A percentile compares a stretch with the other conserved stretches of the same genome.
phyloP scores from a whole-genome alignment of 257 asterid genomes.

The Solanum chiquidenum region DNA sequence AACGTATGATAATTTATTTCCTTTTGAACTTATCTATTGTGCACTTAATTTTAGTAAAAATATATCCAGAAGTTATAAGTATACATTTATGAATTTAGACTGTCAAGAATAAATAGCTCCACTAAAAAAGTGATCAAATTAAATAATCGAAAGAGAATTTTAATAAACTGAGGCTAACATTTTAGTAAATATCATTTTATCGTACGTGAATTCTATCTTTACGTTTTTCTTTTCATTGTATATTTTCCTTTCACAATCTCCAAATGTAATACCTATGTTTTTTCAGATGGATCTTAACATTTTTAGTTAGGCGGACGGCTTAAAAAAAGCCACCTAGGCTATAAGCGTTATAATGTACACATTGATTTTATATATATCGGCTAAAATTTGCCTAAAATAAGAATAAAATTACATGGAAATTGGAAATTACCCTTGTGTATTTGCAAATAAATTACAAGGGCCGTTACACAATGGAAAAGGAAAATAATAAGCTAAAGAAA shows the following conservation, averaged over 20 bases:
- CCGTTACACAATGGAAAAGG: neutral
- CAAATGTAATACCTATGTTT: neutral
- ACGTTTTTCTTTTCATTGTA: too few relatives aligned
- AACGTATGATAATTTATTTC: neutral
- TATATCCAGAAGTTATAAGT: neutral
- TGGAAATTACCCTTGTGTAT: neutral
- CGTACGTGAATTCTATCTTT: too few relatives aligned
- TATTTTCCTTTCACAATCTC: neutral
- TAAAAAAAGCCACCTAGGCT: too few relatives aligned
- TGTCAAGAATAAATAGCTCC: neutral
- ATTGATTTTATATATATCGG: too few relatives aligned
- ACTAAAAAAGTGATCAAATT: neutral
- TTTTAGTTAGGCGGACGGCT: too few relatives aligned
- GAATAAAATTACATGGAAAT: neutral
- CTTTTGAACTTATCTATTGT: neutral
- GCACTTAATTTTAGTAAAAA: neutral
- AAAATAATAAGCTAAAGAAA: neutral
- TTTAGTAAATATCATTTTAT: too few relatives aligned
- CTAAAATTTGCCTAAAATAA: neutral
- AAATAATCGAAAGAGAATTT: too few relatives aligned
- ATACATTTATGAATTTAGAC: neutral
- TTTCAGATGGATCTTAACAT: neutral
- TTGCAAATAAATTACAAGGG: neutral
- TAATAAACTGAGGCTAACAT: neutral
- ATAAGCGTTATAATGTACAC: too few relatives aligned